These are phyloP conservation scores for Phoma sp. DNA, from an alignment of 2,329 filamentous ascomycete genomes.

Conservation along the genomic window DNA sequence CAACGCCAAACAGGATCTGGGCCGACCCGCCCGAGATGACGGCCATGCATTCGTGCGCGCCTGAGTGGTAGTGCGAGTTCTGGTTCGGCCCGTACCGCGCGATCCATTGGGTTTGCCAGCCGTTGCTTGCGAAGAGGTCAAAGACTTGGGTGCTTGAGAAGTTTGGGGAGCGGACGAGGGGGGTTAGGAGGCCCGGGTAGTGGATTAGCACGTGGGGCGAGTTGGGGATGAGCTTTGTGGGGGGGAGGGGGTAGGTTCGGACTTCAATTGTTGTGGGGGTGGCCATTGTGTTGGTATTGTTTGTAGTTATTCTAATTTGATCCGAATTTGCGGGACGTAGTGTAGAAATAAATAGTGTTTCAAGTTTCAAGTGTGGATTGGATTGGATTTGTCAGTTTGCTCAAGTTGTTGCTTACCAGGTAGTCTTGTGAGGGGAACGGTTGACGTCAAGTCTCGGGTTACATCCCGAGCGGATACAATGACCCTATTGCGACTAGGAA, in stretches of 20 bases:
- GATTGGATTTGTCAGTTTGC: too few relatives aligned
- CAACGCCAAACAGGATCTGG: conserved; percentile 62
- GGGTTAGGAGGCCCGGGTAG: conserved; percentile 54
- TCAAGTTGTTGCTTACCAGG: neutral
- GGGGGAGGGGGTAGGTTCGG: conserved; percentile 30
- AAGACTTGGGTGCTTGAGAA: conserved; percentile 45
- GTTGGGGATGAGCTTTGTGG: conserved; percentile 49
- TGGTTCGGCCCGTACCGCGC: conserved; percentile 63
- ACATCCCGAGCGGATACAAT: conserved; percentile 7
- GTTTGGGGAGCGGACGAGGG: conserved; percentile 24
- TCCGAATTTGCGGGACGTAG: neutral
- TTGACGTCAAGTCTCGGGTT: conserved; percentile 10
- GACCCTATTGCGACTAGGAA: neutral
- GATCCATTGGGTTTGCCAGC: conserved; percentile 63
- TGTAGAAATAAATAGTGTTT: neutral
- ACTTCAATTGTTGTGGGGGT: conserved; percentile 5
- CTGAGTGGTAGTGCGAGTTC: conserved; percentile 63
- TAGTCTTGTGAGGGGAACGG: conserved; percentile 15
- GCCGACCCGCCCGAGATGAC: conserved; percentile 60
- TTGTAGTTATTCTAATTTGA: too few relatives aligned
- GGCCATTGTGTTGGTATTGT: neutral
- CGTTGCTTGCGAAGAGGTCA: conserved; percentile 56
- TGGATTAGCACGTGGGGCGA: conserved; percentile 57
- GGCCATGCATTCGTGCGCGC: conserved; percentile 64
- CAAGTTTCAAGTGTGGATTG: too few relatives aligned